Base-by-base conservation (phyloP, 1,284 basidiomycete genomes). In the Ganoderma boninense region DNA sequence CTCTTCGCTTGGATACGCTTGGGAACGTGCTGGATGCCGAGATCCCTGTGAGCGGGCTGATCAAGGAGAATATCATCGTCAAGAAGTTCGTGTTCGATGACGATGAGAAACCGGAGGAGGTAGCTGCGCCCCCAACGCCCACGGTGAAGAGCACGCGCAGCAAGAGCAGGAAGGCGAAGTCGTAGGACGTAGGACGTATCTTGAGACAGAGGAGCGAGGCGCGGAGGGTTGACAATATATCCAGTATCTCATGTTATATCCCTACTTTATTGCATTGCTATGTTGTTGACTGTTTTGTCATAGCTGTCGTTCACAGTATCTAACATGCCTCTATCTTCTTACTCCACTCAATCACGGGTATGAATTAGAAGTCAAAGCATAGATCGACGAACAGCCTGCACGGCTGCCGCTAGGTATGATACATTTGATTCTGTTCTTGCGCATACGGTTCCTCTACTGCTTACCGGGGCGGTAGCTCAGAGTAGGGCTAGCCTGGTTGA, bases 61-160 rank as follows among this genome's bases (percentile, higher is more conserved):
- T 89, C 59, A 84, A 86, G 38, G 90, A 94, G 78, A 89, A 89
- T 70, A 83, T 97, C 44, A 82, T 89, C 57, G 91, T 96, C 44
- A 92, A 93, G 82, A 95, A 90, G 74, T 93, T 92, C 77, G 89
- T 96, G 44, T 96, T 96, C 74, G 94, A 96, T 72, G 79, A 87
- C 16, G 85, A 87, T 64, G 80, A 79, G 49, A 77, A 77, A 54
- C 81, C 80, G 23, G 79, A 80, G 62, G 75, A 81, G 13, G 64
- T 79, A 4, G 79, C 84, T 35, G 78, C 83, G 18, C 54, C 69
- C 16, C 56, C 63, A 5, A 49, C 59, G 2, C 61, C 69, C 3
- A 26, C 43, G n/a, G 71, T 62, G 46, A 90, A 88, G 79, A 83
- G 82, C 68, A 91, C 90, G 43, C 78, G 84, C 69, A 84, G 82